Evolutionary conservation across 345 rosid species (phyloP), one percentile per base, ranked within the genome.

Genomic region (Cardiospermum halicacabum): DNA sequence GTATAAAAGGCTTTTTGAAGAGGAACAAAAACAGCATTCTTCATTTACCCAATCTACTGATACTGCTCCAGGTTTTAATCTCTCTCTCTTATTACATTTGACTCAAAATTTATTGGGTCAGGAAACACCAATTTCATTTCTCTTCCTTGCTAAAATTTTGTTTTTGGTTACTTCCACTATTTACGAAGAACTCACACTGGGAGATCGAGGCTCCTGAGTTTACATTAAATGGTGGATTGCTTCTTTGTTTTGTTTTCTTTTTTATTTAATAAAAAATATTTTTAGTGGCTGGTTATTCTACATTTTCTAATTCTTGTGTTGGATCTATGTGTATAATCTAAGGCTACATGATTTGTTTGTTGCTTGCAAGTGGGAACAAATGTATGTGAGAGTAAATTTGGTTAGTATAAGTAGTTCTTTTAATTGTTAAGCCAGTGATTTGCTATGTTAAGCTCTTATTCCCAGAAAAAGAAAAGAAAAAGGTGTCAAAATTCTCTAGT

Each of bases 1-100:
- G 97, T 93, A 93, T 72, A 93, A 82, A 76, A 86, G 88, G 72
- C 68, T 93, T 42, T 93, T 88, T 68, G 98, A 93, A 73, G 96
- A 92, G 80, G 97, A 88, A 55, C 96, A 88, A 22, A 93, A 82
- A 48, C 83, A 61, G 66, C 83, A 74, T 67, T 74, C 82, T 26
- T 81, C 92, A 32, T 62, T 69, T 74, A 63, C 80, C 42, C 82
- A 32, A 45, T 55, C 84, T 49, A 36, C 83, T 50, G 76, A 74
- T 67, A 67, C 70, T 27, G 68, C 78, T 67, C 63, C 80, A 82
- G 97, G 98, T 92, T 74, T 49, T n/a, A n/a, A 56, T 32, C 69
- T 72, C 74, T 72, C 37, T 36, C 58, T 53, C 40, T 31, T 62
- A 30, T 28, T 31, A 18, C 22, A 48, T 8, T n/a, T 6, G 47